Base-by-base conservation (phyloP, 192 early-diverging fungal genomes). In the Funneliformis mosseae region DNA sequence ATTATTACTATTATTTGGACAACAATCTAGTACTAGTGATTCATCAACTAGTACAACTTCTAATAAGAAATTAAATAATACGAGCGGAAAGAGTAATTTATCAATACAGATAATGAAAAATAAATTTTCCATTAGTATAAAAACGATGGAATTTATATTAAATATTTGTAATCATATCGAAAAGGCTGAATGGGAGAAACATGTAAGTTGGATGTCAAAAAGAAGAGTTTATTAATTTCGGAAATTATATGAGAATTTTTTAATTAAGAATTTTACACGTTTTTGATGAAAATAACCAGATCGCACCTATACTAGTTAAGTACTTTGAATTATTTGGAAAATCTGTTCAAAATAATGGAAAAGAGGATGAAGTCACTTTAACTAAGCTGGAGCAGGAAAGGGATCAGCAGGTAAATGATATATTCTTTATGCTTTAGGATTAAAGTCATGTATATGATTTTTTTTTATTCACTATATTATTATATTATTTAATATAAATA, bases 321-420 rank as follows among this genome's bases (percentile, higher is more conserved):
- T 91, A 91, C 66, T 91, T 91, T 79, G 88, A 89, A 14, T 86
- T 84, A 16, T 91, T 91, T 78, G 83, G 81, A 80, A 84, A 76
- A 3, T 87, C 74, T 11, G 81, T 73, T 7, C 79, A 79, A 71
- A 83, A 68, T 66, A 68, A 4, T 21, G 61, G 9, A 14, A 55
- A 55, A 7, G 59, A 66, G 61, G 84, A 76, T 46, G 82, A 80
- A 33, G 85, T 78, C 55, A 45, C 69, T 1, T 21, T 77, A 7
- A 61, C 83, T 7, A 80, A 83, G 7, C 82, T 87, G n/a, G 87
- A 89, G 45, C 73, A 83, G 4, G 87, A 88, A 73, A 83, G 83
- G 12, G 83, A 86, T 27, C 86, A 89, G 38, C 88, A 89, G 84
- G 89, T 88, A 74, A 62, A 25, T 25, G 14, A 43, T 71, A 21